These are phyloP conservation scores for Fusarium sp. DNA, from an alignment of 2,329 filamentous ascomycete species.

Conservation along the genomic window DNA sequence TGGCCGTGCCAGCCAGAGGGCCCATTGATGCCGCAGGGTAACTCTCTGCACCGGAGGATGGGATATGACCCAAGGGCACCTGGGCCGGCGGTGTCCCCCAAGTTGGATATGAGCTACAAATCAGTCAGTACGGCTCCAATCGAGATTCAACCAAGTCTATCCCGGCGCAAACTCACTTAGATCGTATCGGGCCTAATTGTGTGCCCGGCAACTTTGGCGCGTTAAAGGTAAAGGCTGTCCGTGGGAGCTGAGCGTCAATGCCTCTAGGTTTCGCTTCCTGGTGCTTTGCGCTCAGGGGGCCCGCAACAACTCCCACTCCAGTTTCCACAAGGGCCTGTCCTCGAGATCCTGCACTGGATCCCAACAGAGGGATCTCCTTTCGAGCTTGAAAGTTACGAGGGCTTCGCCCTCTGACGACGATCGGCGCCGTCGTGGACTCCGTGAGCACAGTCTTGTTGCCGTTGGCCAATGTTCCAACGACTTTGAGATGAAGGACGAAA, in stretches of 20 bases:
- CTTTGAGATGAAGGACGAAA: slow-evolving; percentile 88
- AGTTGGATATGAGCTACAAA: slow-evolving; percentile 64
- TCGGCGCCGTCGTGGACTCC: slow-evolving; percentile 86
- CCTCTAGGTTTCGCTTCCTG: slow-evolving; percentile 62
- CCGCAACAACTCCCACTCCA: slow-evolving; percentile 68
- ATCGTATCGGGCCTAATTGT: slow-evolving; percentile 63
- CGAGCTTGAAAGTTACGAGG: slow-evolving; percentile 94
- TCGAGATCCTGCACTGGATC: slow-evolving; percentile 78
- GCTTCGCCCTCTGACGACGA: slow-evolving; percentile 92
- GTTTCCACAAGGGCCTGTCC: slow-evolving; percentile 77
- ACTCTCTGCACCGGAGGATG: slow-evolving; percentile 54
- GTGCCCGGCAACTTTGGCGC: slow-evolving; percentile 64
- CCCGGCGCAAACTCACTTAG: slow-evolving; percentile 59
- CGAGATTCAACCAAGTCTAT: neutral
- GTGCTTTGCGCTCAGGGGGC: slow-evolving; percentile 63
- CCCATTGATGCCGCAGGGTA: slow-evolving; percentile 63
- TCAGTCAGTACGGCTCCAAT: slow-evolving; percentile 40
- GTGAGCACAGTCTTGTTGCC: slow-evolving; percentile 84
- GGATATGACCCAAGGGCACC: slow-evolving; percentile 59
- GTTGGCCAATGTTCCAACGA: slow-evolving; percentile 83
- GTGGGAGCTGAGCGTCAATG: slow-evolving; percentile 64
- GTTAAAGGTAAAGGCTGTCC: slow-evolving; percentile 67
- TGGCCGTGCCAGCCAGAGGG: slow-evolving; percentile 58
- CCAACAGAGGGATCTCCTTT: slow-evolving; percentile 89
- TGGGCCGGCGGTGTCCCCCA: slow-evolving; percentile 59